phyloP scores from a whole-genome alignment of 257 asterid species.

The Cinchona pubescens region DNA sequence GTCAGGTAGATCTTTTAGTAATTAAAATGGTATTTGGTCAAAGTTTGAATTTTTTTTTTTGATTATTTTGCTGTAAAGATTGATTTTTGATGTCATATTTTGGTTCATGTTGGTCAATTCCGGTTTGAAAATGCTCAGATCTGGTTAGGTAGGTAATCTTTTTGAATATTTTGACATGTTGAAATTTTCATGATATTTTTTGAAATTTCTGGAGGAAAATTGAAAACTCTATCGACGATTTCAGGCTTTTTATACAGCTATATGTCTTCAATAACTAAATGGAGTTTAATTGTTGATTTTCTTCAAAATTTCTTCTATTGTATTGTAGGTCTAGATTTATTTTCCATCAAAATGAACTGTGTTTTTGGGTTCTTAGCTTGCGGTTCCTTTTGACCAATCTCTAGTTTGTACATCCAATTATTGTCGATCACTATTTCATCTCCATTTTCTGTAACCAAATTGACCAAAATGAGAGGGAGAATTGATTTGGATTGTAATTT shows the following conservation, averaged over 20 bases:
- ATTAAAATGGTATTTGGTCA: neutral
- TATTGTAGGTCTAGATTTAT: neutral
- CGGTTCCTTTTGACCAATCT: neutral
- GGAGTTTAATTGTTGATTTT: neutral
- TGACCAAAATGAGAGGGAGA: neutral
- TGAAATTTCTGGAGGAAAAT: neutral
- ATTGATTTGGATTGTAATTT: neutral
- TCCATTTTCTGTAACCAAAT: neutral
- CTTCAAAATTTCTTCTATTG: neutral
- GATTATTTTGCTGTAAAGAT: neutral
- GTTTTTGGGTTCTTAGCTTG: neutral
- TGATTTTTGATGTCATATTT: neutral
- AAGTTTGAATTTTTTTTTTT: neutral
- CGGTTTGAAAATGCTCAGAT: conserved; percentile 18
- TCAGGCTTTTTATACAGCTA: neutral
- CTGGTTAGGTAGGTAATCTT: conserved; percentile 14
- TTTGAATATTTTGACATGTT: neutral
- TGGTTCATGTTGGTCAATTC: neutral
- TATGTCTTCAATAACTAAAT: neutral
- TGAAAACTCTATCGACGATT: too few species aligned
- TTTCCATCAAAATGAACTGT: neutral
- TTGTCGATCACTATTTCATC: neutral
- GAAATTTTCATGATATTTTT: neutral
- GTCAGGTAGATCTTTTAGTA: neutral
- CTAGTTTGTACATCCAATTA: neutral